Conservation (phyloP, 139 green algal genomes). For the Tetraselmis chui region DNA sequence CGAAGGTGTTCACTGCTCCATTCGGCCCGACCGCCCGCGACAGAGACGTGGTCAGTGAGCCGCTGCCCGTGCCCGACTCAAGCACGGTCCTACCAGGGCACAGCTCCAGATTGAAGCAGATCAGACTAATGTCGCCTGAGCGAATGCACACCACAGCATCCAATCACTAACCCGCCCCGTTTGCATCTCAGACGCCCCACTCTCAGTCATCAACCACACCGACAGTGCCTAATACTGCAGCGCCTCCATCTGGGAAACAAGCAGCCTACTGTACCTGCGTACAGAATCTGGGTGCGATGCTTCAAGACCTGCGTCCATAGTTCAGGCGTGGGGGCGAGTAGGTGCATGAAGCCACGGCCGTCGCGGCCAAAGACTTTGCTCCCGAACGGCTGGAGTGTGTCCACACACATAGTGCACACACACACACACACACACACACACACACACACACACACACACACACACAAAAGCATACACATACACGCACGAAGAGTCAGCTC, state of each 20-base stretch:
- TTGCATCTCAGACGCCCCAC: too few relatives aligned
- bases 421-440: too few relatives aligned
- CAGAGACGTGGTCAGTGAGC: conserved; percentile 84
- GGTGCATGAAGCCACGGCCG: conserved; percentile 52
- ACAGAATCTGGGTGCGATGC: conserved; percentile 82
- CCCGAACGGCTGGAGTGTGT: conserved; percentile 46
- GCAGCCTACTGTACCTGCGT: conserved; percentile 41
- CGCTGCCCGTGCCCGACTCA: conserved; percentile 89
- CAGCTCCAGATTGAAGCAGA: conserved; percentile 74
- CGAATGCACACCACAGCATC: neutral
- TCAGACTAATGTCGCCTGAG: conserved; percentile 74
- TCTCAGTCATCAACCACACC: too few relatives aligned
- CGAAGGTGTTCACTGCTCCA: conserved; percentile 88
- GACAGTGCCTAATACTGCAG: too few relatives aligned
- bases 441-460: too few relatives aligned
- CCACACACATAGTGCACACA: conserved; percentile 7
- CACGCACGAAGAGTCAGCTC: too few relatives aligned
- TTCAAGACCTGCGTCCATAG: conserved; percentile 82
- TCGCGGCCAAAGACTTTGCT: conserved; percentile 34
- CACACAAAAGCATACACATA: too few relatives aligned
- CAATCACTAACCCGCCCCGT: too few relatives aligned
- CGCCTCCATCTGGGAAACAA: neutral
- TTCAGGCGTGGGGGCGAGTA: conserved; percentile 79
- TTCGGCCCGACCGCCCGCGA: conserved; percentile 74
- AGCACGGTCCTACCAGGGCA: conserved; percentile 67